phyloP scores from a whole-genome alignment of 805 yeast species.

The Saccharomycopsis javanensis region DNA sequence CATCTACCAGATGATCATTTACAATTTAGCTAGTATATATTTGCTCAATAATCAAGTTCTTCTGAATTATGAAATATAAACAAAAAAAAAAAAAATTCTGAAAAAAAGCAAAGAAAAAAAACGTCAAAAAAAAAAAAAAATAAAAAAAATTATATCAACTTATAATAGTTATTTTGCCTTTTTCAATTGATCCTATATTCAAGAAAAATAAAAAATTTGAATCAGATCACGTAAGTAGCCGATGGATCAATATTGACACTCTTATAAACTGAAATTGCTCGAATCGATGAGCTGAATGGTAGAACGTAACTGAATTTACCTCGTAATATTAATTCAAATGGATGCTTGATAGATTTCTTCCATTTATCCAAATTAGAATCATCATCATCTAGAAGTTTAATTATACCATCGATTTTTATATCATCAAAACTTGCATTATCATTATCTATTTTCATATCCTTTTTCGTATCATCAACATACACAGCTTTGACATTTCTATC shows the following conservation, averaged over 20 bases:
- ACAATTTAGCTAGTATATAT: no score
- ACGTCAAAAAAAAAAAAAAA: no score
- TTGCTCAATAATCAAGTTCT: background rate
- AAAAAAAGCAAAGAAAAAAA: no score
- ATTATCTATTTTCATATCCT: no score
- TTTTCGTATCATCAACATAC: no score
- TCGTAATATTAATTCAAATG: conserved; percentile 76
- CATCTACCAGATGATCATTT: no score
- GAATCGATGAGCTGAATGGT: conserved; percentile 47
- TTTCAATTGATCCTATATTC: no score
- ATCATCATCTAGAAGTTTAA: background rate
- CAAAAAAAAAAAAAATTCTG: no score
- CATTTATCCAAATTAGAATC: conserved; percentile 40
- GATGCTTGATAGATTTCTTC: conserved; percentile 64
- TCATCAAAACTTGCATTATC: no score
- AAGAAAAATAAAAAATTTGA: background rate
- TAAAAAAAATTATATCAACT: no score
- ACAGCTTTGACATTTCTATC: background rate
- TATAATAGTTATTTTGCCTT: no score
- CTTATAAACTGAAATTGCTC: conserved; percentile 54
- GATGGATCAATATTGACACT: conserved; percentile 47
- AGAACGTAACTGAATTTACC: conserved; percentile 73
- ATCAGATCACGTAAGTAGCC: background rate
- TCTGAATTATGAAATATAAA: no score
- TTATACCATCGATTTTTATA: background rate